A percentile compares a stretch with the other conserved stretches of the same genome.
These are phyloP conservation scores for Tuber borchii DNA, from an alignment of 495 filamentous ascomycete species.

Conservation along the genomic window DNA sequence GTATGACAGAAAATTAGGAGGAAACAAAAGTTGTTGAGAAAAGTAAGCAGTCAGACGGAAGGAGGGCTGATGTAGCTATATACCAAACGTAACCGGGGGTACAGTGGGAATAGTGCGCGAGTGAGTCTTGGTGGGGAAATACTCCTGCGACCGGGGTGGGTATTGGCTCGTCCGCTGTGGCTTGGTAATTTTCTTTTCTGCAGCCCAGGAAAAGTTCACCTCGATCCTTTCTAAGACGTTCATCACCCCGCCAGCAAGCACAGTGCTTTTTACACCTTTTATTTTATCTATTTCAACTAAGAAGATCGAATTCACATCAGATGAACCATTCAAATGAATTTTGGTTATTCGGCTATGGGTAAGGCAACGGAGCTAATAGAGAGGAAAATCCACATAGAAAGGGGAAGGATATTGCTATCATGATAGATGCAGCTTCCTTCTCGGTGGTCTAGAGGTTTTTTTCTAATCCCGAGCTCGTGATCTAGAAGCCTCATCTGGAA, in stretches of 20 bases:
- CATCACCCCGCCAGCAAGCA: conserved; percentile 12
- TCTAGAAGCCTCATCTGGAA: conserved; percentile 94
- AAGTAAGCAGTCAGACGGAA: not conserved
- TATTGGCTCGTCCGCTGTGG: not conserved
- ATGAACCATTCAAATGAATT: conserved; percentile 52
- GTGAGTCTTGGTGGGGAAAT: conserved; percentile 11
- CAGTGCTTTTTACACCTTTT: not conserved
- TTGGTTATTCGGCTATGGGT: conserved; percentile 94
- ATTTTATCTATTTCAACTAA: conserved; percentile 12
- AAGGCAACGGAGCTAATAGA: conserved; percentile 39
- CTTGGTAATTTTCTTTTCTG: not conserved
- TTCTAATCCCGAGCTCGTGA: conserved; percentile 31
- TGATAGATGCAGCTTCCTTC: conserved; percentile 18
- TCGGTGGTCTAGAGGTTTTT: conserved; percentile 2
- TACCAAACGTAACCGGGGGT: not conserved
- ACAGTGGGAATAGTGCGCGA: not conserved
- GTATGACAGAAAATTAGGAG: conserved; percentile 8
- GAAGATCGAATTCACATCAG: conserved; percentile 1
- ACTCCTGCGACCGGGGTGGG: conserved; percentile 3
- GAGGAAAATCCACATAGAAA: not conserved
- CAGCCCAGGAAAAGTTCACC: conserved; percentile 2
- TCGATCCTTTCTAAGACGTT: conserved; percentile 3
- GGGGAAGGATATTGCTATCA: conserved; percentile 1
- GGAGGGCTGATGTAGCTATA: not conserved
- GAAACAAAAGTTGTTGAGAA: not conserved